A percentile compares a stretch with the other conserved stretches of the same genome.
Evolutionary conservation across 2,329 filamentous ascomycete species (phyloP).

Genomic region (Hypoxylon sp.): DNA sequence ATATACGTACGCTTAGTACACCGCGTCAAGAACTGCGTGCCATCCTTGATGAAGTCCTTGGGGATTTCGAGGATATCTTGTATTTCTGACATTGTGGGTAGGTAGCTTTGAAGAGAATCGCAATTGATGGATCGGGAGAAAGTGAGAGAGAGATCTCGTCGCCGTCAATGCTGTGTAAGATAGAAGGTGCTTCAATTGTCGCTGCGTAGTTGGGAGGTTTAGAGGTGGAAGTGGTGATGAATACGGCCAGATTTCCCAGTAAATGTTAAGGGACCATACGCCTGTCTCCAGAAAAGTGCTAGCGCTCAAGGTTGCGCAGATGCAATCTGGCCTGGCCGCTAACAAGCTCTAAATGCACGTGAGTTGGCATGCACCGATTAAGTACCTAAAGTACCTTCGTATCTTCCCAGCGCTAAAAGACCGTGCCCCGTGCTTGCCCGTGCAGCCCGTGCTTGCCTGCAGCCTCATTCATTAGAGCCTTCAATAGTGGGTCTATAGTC

Average conservation of each 20-base stretch:
- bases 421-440: too few species aligned
- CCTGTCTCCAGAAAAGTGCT: slow-evolving; percentile 21
- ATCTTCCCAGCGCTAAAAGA: slow-evolving; percentile 12
- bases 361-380: slow-evolving; percentile 11
- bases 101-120: slow-evolving; percentile 14
- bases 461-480: slow-evolving; percentile 31
- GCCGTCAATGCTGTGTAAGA: slow-evolving; percentile 13
- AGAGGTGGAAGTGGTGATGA: slow-evolving; percentile 19
- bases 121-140: slow-evolving; percentile 13
- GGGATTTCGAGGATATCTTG: slow-evolving; percentile 79
- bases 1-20: slow-evolving; percentile 70
- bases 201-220: slow-evolving; percentile 8
- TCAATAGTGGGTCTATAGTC: slow-evolving; percentile 21
- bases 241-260: slow-evolving; percentile 44
- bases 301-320: slow-evolving; percentile 27
- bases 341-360: slow-evolving; percentile 21
- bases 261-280: slow-evolving; percentile 26
- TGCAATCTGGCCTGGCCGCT: slow-evolving; percentile 39
- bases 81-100: slow-evolving; percentile 72
- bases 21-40: slow-evolving; percentile 72
- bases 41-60: slow-evolving; percentile 73
- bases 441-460: slow-evolving; percentile 11
- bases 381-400: slow-evolving; percentile 3
- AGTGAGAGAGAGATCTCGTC: slow-evolving; percentile 2
- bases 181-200: slow-evolving; percentile 10